Percentiles rank a stretch among this genome's conserved stretches.
Evolutionary conservation across 2,329 filamentous ascomycete species (phyloP).

Genomic region (Aphanoascus verrucosus): DNA sequence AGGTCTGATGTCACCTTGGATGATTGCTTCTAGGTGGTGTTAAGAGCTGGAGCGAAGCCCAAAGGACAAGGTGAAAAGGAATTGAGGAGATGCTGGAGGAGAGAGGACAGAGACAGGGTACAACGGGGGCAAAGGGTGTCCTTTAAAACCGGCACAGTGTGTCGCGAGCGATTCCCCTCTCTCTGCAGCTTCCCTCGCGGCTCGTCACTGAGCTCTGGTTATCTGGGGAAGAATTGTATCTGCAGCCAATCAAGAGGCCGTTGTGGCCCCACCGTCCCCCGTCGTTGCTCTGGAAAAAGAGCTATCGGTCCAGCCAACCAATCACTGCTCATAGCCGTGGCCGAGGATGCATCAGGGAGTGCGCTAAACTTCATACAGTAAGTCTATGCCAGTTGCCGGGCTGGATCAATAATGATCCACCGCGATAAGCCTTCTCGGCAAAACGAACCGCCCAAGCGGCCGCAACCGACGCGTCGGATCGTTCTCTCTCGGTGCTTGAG

Average conservation of each 20-base stretch:
- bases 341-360: neutral
- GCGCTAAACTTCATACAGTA: slow-evolving; percentile 3
- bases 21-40: neutral
- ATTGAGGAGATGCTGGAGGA: neutral
- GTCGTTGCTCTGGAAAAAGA: too few relatives aligned
- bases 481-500: too few relatives aligned
- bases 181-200: slow-evolving; percentile 2
- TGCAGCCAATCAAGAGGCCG: neutral
- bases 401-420: slow-evolving; percentile 2
- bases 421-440: neutral
- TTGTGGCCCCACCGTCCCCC: neutral
- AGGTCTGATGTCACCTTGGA: neutral
- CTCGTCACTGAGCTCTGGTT: neutral
- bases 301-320: slow-evolving; percentile 2
- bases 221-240: slow-evolving; percentile 4
- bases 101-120: neutral
- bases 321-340: neutral
- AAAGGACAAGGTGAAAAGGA: neutral
- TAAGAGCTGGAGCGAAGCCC: neutral
- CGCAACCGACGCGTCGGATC: too few relatives aligned
- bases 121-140: neutral
- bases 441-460: neutral
- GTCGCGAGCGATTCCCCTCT: slow-evolving; percentile 2
- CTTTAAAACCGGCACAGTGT: neutral
- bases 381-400: neutral